Evolutionary conservation across 257 asterid species (phyloP), one percentile per base, ranked within the genome.

Genomic region (Fraxinus americana): DNA sequence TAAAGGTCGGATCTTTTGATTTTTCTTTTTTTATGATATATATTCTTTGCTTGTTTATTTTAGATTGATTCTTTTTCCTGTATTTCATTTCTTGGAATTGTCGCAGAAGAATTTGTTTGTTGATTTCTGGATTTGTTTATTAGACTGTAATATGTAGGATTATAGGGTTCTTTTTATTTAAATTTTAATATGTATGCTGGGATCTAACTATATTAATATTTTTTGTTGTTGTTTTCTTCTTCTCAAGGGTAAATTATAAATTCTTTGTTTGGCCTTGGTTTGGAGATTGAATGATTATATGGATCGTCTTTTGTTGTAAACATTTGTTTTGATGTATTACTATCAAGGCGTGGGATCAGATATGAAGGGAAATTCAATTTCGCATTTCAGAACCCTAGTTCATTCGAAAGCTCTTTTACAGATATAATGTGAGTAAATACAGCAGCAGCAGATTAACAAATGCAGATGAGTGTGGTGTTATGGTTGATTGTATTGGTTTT

Each of bases 81-180:
- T 34, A 29, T 14, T 70, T 59, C 9, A 4, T 21, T 19, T 17
- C 19, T 8, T 72, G 67, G 14, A 17, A 45, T 7, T 52, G 25
- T 52, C 45, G 16, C 43, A 48, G 57, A 48, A 48, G 57, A 48
- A 21, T 38, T 68, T 54, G 45, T 36, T 48, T 69, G 36, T 54
- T 65, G 21, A 79, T 68, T 38, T 79, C 68, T 38, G 74, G 66
- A 74, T 79, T 35, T 79, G 74, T 25, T 73, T 17, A 21, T 73
- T 38, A 4, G 69, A 2, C 13, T 10, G 21, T 72, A 54, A 30
- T 27, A 3, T 21, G 41, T 21, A 36, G 9, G n/a, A 11, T 52
- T 35, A 30, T 38, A 12, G 3, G 41, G 35, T 66, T 76, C 29
- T 16, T 48, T 48, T 48, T 48, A 48, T 48, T 14, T 48, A 3